Base-by-base conservation (phyloP, 176 grass and related monocot species). In the Carex scoparia region DNA sequence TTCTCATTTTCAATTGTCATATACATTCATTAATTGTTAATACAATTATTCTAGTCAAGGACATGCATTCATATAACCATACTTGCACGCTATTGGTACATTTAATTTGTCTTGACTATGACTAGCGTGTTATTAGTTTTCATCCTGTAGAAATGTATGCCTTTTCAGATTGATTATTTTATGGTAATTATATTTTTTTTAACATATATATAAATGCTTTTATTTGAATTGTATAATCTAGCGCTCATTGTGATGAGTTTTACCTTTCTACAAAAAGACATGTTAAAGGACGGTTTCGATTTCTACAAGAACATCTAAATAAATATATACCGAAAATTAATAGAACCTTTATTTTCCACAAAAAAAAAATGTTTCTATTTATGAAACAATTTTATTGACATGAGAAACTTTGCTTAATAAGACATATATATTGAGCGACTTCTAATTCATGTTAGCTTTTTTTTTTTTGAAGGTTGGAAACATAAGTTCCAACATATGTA, bases 1-100 rank as follows among this genome's bases (percentile, higher is more conserved):
- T 35, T 35, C 33, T 35, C 33, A 69, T 69, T 69, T 68, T 28
- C 65, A 69, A 69, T 37, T 38, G 1, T 69, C 32, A 38, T 7
- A 67, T 38, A 33, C 31, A 40, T 69, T 69, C 33, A 69, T 40
- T 7, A 76, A 7, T 76, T 10, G 10, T 76, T 71, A 35, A 71
- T 46, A 71, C 55, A 76, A 76, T 5, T 76, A 30, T 54, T 54
- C 46, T 15, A 55, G 46, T 76, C 72, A 76, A 76, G 48, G 72
- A 69, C 10, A 69, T 69, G 14, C 32, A 15, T 69, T 14, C 32
- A 15, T 76, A 31, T 55, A 76, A 76, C 48, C 51, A 76, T 3
- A 55, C 48, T 27, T 54, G 7, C 13, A 76, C 72, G n/a, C 12
- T 31, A 54, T 7, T 76, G 18, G 12, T 71, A 7, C 11, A 53